Evolutionary conservation across 441 rosid species (phyloP).

Genomic region (Bruguiera hainesii): DNA sequence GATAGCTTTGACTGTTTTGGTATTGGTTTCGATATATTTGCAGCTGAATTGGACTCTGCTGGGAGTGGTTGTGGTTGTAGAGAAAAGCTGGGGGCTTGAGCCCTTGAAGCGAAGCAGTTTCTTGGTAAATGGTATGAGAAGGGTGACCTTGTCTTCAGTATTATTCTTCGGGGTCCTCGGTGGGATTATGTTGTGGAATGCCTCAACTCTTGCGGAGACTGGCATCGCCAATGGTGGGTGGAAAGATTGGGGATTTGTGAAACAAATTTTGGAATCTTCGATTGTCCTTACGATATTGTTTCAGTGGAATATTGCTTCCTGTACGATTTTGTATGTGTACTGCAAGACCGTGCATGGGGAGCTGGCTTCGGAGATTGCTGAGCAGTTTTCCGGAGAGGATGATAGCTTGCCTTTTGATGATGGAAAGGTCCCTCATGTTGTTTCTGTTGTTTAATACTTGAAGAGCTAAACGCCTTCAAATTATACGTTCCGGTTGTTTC

Average conservation of each 20-base stretch:
- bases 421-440: slow-evolving; percentile 63
- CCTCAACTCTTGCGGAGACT: slow-evolving; percentile 4
- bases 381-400: slow-evolving; percentile 65
- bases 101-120: slow-evolving; percentile 56
- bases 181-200: slow-evolving; percentile 30
- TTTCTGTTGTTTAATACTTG: slow-evolving; percentile 42
- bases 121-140: slow-evolving; percentile 46
- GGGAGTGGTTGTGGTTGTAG: slow-evolving; percentile 62
- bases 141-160: slow-evolving; percentile 35
- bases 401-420: slow-evolving; percentile 75
- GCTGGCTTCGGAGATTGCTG: slow-evolving; percentile 68
- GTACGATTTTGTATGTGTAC: slow-evolving; percentile 58
- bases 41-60: slow-evolving; percentile 49
- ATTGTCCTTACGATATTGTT: slow-evolving; percentile 25
- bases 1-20: slow-evolving; percentile 13
- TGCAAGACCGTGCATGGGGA: slow-evolving; percentile 71
- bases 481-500: not conserved
- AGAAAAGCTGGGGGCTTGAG: slow-evolving; percentile 56
- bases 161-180: slow-evolving; percentile 26
- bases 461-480: slow-evolving; percentile 3
- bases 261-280: slow-evolving; percentile 41
- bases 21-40: slow-evolving; percentile 28
- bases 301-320: slow-evolving; percentile 42
- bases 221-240: slow-evolving; percentile 24
- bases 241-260: slow-evolving; percentile 40